These are phyloP conservation scores for Talaromyces thailandensis DNA, from an alignment of 495 filamentous ascomycete species.

Conservation along the genomic window DNA sequence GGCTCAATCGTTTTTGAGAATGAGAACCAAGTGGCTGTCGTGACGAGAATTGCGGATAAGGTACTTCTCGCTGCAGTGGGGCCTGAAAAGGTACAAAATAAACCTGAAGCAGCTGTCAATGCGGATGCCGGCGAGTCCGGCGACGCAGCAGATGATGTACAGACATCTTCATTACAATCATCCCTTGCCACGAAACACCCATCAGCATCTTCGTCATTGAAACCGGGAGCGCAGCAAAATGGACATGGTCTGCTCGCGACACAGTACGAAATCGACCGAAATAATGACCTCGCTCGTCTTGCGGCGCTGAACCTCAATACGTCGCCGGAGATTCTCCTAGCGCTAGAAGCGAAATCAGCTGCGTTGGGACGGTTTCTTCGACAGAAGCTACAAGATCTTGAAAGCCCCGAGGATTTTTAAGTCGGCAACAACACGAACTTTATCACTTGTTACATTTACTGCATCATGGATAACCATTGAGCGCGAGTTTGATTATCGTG, in stretches of 20 bases:
- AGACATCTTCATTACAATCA: neutral
- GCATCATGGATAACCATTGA: neutral
- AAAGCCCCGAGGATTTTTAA: slow-evolving; percentile 39
- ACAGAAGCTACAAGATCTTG: slow-evolving; percentile 33
- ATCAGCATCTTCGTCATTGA: slow-evolving; percentile 9
- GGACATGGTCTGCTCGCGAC: slow-evolving; percentile 22
- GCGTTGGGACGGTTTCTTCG: slow-evolving; percentile 33
- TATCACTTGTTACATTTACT: neutral
- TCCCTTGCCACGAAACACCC: neutral
- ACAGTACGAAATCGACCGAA: slow-evolving; percentile 36
- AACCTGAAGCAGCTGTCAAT: neutral
- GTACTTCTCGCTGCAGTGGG: slow-evolving; percentile 37
- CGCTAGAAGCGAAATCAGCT: slow-evolving; percentile 38
- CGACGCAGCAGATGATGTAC: slow-evolving; percentile 7
- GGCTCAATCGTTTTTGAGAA: slow-evolving; percentile 42
- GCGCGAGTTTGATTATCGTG: neutral
- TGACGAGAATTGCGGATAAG: slow-evolving; percentile 38
- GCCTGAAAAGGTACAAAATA: slow-evolving; percentile 21
- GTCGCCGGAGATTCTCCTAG: slow-evolving; percentile 31
- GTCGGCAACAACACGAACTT: neutral
- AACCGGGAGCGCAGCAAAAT: slow-evolving; percentile 4
- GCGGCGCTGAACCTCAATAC: slow-evolving; percentile 34
- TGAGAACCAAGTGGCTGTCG: slow-evolving; percentile 34
- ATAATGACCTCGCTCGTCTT: slow-evolving; percentile 30
- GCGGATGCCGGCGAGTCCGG: slow-evolving; percentile 7